Evolutionary conservation across 106 monocot species (phyloP), one percentile per base, ranked within the genome.

Genomic region (Triglochin maritima): DNA sequence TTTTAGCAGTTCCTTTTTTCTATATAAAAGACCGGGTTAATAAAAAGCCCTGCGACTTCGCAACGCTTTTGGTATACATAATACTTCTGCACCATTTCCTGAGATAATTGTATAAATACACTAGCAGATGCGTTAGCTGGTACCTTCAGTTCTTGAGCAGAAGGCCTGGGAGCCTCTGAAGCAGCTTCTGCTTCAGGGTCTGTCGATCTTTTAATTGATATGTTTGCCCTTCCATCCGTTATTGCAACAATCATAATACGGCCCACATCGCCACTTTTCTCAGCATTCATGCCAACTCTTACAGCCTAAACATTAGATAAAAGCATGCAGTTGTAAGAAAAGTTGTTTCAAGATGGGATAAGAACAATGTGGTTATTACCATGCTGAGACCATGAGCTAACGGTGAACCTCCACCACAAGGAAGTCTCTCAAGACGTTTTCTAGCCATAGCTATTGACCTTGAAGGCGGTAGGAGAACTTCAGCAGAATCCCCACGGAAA

Each of bases 341-440:
- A 50, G 10, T 62, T 62, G 8, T 7, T 60, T 60, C 2, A 44
- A 60, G 61, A 56, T 42, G 5, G n/a, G 5, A 72, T n/a, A n/a
- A n/a, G n/a, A n/a, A n/a, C n/a, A n/a, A n/a, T n/a, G n/a, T n/a
- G 63, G 56, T 17, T 17, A 52, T 64, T 79, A 98, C 98, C 82
- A 68, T 92, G 84, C 92, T 89, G 62, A 98, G 88, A 49, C 98
- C 98, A 82, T 98, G 98, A 74, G 98, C 98, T 64, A 98, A 82
- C 43, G 98, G 98, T 75, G 98, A 98, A 69, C 98, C 98, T 64
- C 98, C 98, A 60, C 98, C 98, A 86, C 98, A 98, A 55, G 98
- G 91, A 57, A 98, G 86, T 78, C 73, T 89, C 78, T 98, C 98
- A 57, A 98, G 92, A 49, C 98, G 83, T 59, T 92, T 98, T 62